phyloP scores from a whole-genome alignment of 148 eudicot genomes.

The Rhododendron kiyosumense region DNA sequence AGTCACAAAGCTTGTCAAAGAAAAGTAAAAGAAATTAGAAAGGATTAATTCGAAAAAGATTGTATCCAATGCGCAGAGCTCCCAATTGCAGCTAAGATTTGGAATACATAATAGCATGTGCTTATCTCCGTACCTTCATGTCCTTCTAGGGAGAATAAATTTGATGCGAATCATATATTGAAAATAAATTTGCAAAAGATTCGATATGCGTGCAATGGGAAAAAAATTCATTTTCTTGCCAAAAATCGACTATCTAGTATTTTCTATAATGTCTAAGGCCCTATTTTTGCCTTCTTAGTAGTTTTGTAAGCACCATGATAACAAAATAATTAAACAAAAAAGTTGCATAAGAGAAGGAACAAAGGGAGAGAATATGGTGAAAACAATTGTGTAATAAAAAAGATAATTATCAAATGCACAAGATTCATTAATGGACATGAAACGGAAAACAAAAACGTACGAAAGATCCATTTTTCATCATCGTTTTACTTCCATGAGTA shows the following conservation, averaged over 20 bases:
- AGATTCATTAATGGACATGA: neutral
- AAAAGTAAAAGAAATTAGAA: neutral
- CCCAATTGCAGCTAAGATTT: neutral
- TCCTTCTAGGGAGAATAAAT: neutral
- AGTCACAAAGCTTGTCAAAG: neutral
- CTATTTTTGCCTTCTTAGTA: neutral
- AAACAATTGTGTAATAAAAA: neutral
- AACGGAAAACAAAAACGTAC: neutral
- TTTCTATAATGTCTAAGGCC: neutral
- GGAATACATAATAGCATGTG: neutral
- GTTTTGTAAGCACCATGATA: neutral
- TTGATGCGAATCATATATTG: neutral
- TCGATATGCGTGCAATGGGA: neutral
- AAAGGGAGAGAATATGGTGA: neutral
- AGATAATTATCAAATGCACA: neutral
- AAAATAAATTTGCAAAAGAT: neutral
- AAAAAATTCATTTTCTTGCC: neutral
- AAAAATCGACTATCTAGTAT: neutral
- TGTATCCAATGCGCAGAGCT: neutral
- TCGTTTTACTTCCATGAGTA: neutral
- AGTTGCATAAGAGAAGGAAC: neutral
- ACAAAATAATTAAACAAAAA: neutral
- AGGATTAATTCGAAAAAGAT: neutral
- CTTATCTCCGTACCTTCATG: neutral
- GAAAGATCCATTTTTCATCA: neutral